A percentile compares a stretch with the other conserved stretches of the same genome.
These are phyloP conservation scores for Eremothecium sinecaudum DNA, from an alignment of 1,139 yeast genomes.

Conservation along the genomic window DNA sequence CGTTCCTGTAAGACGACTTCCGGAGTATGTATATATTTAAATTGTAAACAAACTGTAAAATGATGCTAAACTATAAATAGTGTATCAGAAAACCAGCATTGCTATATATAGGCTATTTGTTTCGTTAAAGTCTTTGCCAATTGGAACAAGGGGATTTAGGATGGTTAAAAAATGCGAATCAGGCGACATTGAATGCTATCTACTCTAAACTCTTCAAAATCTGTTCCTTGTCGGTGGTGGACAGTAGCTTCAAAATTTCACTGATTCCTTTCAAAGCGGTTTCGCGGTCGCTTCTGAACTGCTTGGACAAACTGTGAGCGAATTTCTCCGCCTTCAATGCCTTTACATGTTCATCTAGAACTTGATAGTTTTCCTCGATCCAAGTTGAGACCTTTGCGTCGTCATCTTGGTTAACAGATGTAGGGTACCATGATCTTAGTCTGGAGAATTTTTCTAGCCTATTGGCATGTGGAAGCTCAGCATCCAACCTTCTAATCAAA, in stretches of 20 bases:
- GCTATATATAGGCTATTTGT: too few relatives aligned
- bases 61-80: too few relatives aligned
- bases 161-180: too few relatives aligned
- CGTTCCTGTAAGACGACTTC: too few relatives aligned
- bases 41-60: too few relatives aligned
- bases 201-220: conserved; percentile 29
- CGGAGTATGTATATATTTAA: too few relatives aligned
- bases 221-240: conserved; percentile 52
- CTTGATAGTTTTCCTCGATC: conserved; percentile 71
- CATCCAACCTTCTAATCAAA: conserved; percentile 64
- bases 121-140: too few relatives aligned
- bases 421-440: conserved; percentile 78
- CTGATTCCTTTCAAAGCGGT: conserved; percentile 49
- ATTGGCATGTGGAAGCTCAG: conserved; percentile 49
- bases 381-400: conserved; percentile 76
- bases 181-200: background rate
- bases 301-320: conserved; percentile 51
- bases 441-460: conserved; percentile 80
- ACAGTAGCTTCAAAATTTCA: conserved; percentile 50
- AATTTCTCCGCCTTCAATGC: conserved; percentile 57
- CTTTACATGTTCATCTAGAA: conserved; percentile 52
- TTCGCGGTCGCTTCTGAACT: conserved; percentile 49
- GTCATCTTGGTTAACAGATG: conserved; percentile 58
- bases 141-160: too few relatives aligned
- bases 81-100: too few relatives aligned